Evolutionary conservation across 805 yeast species (phyloP).

Genomic region (Candida sphagnicola): DNA sequence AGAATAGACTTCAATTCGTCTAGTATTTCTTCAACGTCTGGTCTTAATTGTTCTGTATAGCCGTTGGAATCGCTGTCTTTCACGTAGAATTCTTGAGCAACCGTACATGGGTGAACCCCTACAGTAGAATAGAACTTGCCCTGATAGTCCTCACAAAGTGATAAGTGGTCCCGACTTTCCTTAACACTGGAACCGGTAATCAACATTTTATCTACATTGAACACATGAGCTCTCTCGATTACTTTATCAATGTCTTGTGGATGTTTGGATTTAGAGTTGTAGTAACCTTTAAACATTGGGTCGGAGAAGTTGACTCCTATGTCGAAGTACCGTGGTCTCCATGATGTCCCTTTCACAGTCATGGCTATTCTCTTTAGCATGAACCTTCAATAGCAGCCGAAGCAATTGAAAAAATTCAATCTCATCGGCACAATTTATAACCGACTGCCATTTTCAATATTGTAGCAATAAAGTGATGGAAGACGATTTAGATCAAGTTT

Average conservation of each 20-base stretch:
- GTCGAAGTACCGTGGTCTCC: slow-evolving; percentile 43
- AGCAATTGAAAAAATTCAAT: neutral
- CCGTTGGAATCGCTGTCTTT: slow-evolving; percentile 12
- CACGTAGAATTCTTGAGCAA: slow-evolving; percentile 40
- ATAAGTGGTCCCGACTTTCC: slow-evolving; percentile 63
- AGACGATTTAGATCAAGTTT: slow-evolving; percentile 15
- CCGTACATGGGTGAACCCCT: slow-evolving; percentile 95
- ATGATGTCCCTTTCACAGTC: slow-evolving; percentile 8
- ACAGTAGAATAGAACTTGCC: slow-evolving; percentile 57
- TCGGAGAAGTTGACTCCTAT: slow-evolving; percentile 79
- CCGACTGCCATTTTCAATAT: too few relatives aligned
- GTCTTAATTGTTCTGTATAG: slow-evolving; percentile 32
- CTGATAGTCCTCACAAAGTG: slow-evolving; percentile 42
- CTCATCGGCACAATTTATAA: too few relatives aligned
- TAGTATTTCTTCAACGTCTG: slow-evolving; percentile 40
- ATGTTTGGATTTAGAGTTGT: slow-evolving; percentile 57
- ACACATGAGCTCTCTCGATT: slow-evolving; percentile 58
- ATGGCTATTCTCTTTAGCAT: slow-evolving; percentile 1
- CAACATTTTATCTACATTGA: slow-evolving; percentile 65
- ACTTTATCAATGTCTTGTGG: slow-evolving; percentile 62
- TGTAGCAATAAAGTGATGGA: slow-evolving; percentile 6
- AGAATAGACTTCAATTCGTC: slow-evolving; percentile 47
- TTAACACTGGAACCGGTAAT: slow-evolving; percentile 77
- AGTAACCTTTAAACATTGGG: slow-evolving; percentile 78
- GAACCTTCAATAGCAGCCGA: neutral